phyloP scores from a whole-genome alignment of 352 stramenopile species.

The Globisporangium iwayamae region DNA sequence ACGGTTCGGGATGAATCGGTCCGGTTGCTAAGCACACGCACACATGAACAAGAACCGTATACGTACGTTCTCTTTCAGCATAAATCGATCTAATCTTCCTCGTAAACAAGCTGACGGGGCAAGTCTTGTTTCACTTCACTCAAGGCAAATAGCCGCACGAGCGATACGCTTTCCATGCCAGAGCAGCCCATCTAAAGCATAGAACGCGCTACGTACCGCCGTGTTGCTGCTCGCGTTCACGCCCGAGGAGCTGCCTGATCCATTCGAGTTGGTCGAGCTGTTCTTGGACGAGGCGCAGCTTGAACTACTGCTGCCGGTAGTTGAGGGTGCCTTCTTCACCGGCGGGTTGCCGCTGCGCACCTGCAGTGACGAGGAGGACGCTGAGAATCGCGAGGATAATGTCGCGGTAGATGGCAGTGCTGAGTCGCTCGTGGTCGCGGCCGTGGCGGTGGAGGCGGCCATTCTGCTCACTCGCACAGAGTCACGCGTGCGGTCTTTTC shows the following conservation, averaged over 20 bases:
- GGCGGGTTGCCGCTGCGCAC: conserved; percentile 25
- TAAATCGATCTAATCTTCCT: neutral
- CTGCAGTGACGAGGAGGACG: conserved; percentile 7
- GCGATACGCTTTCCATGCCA: neutral
- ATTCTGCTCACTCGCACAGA: neutral
- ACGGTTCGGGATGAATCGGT: conserved; percentile 85
- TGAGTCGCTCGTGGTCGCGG: conserved; percentile 2
- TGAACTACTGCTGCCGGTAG: conserved; percentile 8
- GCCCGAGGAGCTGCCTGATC: conserved; percentile 6
- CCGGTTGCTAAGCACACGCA: conserved; percentile 30
- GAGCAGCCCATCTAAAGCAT: neutral
- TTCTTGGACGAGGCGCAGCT: conserved; percentile 4
- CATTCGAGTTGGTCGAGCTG: conserved; percentile 13
- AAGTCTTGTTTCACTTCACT: neutral
- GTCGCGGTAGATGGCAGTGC: neutral
- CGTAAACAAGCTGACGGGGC: neutral
- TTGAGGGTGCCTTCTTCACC: conserved; percentile 23
- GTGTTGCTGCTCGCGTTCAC: conserved; percentile 25
- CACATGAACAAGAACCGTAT: neutral
- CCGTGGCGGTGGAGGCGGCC: conserved; percentile 4
- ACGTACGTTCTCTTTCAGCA: neutral
- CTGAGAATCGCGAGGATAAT: neutral
- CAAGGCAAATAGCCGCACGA: neutral
- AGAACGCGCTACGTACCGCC: conserved; percentile 6
- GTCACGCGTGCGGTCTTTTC: neutral